Evolutionary conservation across 1,284 basidiomycete genomes (phyloP).

Genomic region (Chondrostereum purpureum): DNA sequence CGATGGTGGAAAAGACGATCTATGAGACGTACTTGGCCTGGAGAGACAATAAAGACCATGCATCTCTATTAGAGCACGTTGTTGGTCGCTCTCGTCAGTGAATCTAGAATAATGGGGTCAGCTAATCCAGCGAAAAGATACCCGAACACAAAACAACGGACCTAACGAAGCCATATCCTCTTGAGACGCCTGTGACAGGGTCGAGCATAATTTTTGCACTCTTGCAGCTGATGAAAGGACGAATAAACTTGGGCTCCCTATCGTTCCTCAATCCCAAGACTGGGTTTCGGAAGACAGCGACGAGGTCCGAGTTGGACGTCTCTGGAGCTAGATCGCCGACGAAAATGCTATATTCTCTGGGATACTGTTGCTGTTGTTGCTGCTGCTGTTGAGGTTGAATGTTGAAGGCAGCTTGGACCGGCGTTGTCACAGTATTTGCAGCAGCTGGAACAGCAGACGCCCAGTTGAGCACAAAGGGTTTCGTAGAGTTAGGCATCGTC

Average conservation of each 20-base stretch:
- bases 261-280: conserved; percentile 75
- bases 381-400: conserved; percentile 34
- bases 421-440: conserved; percentile 29
- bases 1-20: conserved; percentile 6
- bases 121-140: no score
- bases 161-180: conserved; percentile 88
- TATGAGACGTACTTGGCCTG: conserved; percentile 75
- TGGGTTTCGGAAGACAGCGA: conserved; percentile 82
- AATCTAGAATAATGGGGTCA: conserved; percentile 48
- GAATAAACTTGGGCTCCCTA: conserved; percentile 77
- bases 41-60: conserved; percentile 82
- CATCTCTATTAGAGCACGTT: conserved; percentile 85
- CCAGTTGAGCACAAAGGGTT: conserved; percentile 76
- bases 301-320: conserved; percentile 83
- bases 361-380: conserved; percentile 35
- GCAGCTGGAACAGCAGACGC: conserved; percentile 53
- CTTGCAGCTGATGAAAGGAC: conserved; percentile 82
- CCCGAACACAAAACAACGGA: conserved; percentile 33
- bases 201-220: conserved; percentile 93
- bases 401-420: conserved; percentile 30
- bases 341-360: conserved; percentile 86
- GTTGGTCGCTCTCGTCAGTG: conserved; percentile 80
- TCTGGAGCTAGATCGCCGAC: conserved; percentile 87
- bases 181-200: conserved; percentile 80
- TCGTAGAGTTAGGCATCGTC: conserved; percentile 75